Conservation (phyloP, 139 green algal species). For the Nannochloris sp. region DNA sequence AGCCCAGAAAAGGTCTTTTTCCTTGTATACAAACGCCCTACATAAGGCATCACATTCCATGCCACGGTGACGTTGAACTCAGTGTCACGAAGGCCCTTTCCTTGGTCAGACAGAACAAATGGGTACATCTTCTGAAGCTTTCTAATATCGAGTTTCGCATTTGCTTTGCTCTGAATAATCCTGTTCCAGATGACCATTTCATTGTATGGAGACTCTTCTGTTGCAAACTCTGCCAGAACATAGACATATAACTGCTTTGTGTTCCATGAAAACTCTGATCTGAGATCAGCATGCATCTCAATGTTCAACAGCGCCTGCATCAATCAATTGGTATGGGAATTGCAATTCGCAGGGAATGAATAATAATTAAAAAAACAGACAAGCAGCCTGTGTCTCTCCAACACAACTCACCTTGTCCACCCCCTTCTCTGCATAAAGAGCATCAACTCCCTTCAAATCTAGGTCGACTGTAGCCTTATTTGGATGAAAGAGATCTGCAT, state of each 20-base stretch:
- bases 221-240: slow-evolving; percentile 45
- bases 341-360: too few species aligned
- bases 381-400: too few species aligned
- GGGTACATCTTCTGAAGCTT: slow-evolving; percentile 56
- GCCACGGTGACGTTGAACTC: slow-evolving; percentile 65
- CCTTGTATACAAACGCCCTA: slow-evolving; percentile 35
- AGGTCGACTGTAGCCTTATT: neutral
- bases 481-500: neutral
- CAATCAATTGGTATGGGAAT: too few species aligned
- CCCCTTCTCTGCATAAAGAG: too few species aligned
- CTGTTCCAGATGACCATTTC: slow-evolving; percentile 71
- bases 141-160: slow-evolving; percentile 31
- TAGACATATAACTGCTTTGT: slow-evolving; percentile 80
- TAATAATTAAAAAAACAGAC: neutral
- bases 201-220: slow-evolving; percentile 40
- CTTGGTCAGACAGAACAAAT: slow-evolving; percentile 63
- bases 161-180: slow-evolving; percentile 51
- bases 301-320: slow-evolving; percentile 52
- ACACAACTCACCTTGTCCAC: slow-evolving; percentile 1
- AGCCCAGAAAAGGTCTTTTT: slow-evolving; percentile 1
- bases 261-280: slow-evolving; percentile 73
- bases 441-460: too few species aligned
- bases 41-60: slow-evolving; percentile 76
- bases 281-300: slow-evolving; percentile 56
- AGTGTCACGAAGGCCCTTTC: slow-evolving; percentile 32